Conservation (phyloP, 2,329 filamentous ascomycete species). For the Capronia epimyces region DNA sequence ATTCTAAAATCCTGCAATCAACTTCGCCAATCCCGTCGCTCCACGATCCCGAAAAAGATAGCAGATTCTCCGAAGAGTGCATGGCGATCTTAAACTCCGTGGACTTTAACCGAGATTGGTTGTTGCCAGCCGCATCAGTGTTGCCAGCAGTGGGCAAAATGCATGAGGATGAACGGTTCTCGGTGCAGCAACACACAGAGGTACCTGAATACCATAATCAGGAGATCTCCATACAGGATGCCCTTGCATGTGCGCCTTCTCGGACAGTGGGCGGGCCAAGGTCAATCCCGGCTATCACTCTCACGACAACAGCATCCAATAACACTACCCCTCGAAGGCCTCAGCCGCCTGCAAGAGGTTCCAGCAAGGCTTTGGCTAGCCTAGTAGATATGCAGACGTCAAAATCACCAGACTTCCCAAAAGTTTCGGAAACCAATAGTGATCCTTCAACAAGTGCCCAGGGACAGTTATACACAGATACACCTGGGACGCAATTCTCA, state of each 20-base stretch:
- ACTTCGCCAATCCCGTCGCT: conserved; percentile 19
- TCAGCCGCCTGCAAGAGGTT: conserved; percentile 3
- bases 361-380: conserved; percentile 8
- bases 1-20: not conserved
- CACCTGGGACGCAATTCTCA: not conserved
- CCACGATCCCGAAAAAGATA: conserved; percentile 21
- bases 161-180: not conserved
- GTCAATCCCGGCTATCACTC: conserved; percentile 1
- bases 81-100: conserved; percentile 15
- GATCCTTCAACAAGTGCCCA: not conserved
- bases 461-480: not conserved
- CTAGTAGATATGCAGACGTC: conserved; percentile 6
- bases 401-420: not conserved
- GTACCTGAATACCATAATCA: not conserved
- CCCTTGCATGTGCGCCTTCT: not conserved
- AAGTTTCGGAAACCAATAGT: not conserved
- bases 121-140: conserved; percentile 7
- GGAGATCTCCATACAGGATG: conserved; percentile 6
- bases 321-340: not conserved
- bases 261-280: not conserved
- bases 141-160: not conserved
- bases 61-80: conserved; percentile 19
- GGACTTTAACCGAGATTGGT: conserved; percentile 18
- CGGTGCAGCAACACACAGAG: not conserved
- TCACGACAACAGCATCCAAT: not conserved